Conservation (phyloP, 768 basidiomycete species). For the Stropharia rugosoannulata region DNA sequence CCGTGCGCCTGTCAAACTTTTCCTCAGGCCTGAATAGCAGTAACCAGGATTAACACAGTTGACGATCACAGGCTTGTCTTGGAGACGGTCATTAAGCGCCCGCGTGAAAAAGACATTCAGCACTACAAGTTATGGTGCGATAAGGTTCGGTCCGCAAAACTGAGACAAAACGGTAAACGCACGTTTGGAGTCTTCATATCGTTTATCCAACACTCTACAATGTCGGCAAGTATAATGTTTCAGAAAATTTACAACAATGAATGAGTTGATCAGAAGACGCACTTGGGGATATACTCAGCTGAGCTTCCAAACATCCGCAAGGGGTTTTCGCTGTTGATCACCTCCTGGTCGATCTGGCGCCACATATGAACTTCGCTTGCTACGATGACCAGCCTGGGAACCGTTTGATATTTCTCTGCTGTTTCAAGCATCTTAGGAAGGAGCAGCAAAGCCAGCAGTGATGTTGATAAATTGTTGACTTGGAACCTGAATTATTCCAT, state of each 20-base stretch:
- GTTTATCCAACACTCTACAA: neutral
- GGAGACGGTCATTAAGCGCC: slow-evolving; percentile 31
- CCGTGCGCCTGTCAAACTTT: slow-evolving; percentile 16
- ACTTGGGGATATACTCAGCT: slow-evolving; percentile 1
- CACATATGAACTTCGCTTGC: slow-evolving; percentile 41
- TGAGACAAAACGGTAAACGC: neutral
- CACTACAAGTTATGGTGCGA: slow-evolving; percentile 23
- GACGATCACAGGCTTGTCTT: slow-evolving; percentile 28
- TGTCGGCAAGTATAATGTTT: neutral
- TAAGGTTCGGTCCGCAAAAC: neutral
- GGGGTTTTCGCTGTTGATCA: slow-evolving; percentile 26
- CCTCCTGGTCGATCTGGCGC: slow-evolving; percentile 22
- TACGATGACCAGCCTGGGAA: slow-evolving; percentile 40
- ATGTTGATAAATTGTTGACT: slow-evolving; percentile 43
- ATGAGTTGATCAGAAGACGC: neutral
- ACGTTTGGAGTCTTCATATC: slow-evolving; percentile 7
- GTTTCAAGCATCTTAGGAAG: slow-evolving; percentile 44
- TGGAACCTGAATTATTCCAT: slow-evolving; percentile 35
- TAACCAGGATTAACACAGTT: slow-evolving; percentile 44
- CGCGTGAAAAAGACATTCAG: slow-evolving; percentile 41
- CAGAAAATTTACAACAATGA: neutral
- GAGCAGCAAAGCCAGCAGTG: slow-evolving; percentile 38
- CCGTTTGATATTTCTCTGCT: slow-evolving; percentile 26
- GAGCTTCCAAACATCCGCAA: slow-evolving; percentile 11
- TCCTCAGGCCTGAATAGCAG: slow-evolving; percentile 35